Conservation (phyloP, 495 filamentous ascomycete genomes). For the Neurospora sublineolata region DNA sequence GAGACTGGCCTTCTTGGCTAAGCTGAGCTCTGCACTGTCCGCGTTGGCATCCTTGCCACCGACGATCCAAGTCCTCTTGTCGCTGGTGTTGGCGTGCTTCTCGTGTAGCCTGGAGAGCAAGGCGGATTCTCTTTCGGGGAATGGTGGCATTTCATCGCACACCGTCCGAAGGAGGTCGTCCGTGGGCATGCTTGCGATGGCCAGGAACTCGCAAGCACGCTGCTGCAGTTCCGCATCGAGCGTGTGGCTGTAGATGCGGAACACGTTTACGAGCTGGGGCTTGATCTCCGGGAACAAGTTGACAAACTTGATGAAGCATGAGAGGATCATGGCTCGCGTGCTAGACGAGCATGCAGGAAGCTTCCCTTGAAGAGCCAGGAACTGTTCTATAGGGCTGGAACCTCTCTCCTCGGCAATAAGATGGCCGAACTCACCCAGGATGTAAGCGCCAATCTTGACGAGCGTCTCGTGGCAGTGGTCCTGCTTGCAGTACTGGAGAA, state of each 20-base stretch:
- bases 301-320: constrained; percentile 92
- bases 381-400: constrained; percentile 96
- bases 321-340: constrained; percentile 87
- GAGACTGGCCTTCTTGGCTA: constrained; percentile 71
- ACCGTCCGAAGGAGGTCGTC: constrained; percentile 93
- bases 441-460: constrained; percentile 93
- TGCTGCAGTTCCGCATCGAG: constrained; percentile 94
- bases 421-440: constrained; percentile 94
- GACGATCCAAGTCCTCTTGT: constrained; percentile 93
- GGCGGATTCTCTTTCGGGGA: constrained; percentile 88
- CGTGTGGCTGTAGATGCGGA: constrained; percentile 85
- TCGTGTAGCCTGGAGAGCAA: constrained; percentile 86
- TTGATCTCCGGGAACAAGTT: constrained; percentile 99
- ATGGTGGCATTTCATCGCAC: constrained; percentile 98
- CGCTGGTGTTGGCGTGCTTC: constrained; percentile 79
- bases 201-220: constrained; percentile 89
- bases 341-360: constrained; percentile 79
- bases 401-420: constrained; percentile 89
- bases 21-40: constrained; percentile 64
- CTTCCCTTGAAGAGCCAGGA: constrained; percentile 83
- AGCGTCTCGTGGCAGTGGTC: constrained; percentile 93
- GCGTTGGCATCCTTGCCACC: constrained; percentile 87
- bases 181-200: constrained; percentile 69
- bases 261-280: constrained; percentile 81
- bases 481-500: constrained; percentile 76